phyloP scores from a whole-genome alignment of 108 stramenopile species.

The Nitzschia sp. region DNA sequence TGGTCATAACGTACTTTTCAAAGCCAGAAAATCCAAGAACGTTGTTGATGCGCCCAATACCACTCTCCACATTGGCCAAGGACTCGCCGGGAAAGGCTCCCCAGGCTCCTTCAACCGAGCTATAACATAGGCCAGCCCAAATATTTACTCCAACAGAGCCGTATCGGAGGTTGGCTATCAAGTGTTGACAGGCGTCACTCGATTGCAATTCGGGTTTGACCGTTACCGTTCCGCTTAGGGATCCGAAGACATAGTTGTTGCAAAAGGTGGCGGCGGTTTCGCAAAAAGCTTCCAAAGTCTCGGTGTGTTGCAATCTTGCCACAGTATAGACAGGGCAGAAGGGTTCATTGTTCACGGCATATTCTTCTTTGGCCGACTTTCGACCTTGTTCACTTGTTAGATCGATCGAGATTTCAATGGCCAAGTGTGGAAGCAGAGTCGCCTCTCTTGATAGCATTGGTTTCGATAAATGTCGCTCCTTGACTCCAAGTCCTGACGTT shows the following conservation, averaged over 20 bases:
- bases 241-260: conserved; percentile 29
- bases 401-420: conserved; percentile 6
- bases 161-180: conserved; percentile 22
- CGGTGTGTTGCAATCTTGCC: conserved; percentile 9
- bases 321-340: conserved; percentile 34
- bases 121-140: conserved; percentile 10
- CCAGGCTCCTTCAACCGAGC: conserved; percentile 2
- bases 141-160: conserved; percentile 24
- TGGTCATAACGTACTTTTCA: conserved; percentile 15
- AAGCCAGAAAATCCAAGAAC: conserved; percentile 4
- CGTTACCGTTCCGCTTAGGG: conserved; percentile 14
- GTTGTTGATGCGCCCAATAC: conserved; percentile 21
- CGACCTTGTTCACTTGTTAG: conserved; percentile 1
- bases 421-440: conserved; percentile 5
- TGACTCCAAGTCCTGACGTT: conserved; percentile 2
- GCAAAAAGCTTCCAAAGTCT: background rate
- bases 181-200: background rate
- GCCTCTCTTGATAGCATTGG: conserved; percentile 5
- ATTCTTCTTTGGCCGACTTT: conserved; percentile 23
- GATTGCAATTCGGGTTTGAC: background rate
- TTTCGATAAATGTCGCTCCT: conserved; percentile 10
- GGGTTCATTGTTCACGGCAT: conserved; percentile 31
- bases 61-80: conserved; percentile 17
- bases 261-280: conserved; percentile 20
- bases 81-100: conserved; percentile 30